Base-by-base conservation (phyloP, 306 rosid genomes). In the Dalbergia cochinchinensis region DNA sequence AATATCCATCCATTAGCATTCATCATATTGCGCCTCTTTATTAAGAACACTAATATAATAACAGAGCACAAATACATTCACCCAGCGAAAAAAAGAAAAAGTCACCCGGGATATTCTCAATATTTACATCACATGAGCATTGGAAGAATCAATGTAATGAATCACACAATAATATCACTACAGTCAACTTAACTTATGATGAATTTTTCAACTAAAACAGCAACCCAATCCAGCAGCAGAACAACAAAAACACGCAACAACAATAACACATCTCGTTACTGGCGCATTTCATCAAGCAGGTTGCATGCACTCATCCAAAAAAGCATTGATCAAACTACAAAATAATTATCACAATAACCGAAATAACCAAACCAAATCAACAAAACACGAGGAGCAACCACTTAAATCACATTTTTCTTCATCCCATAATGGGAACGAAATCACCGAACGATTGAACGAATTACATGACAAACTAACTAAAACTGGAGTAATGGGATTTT, bases 211-310 rank as follows among this genome's bases (percentile, higher is more conserved):
- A 60, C 35, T 12, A 22, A 22, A 35, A 60, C 39, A 11, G 37
- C 65, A 60, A 60, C 22, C 37, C 65, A 60, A 60, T 60, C 37
- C 65, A 60, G 65, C 3, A 26, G 65, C 37, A 60, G 39, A 11
- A 18, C 31, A 57, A 63, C 69, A 15, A 63, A 63, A 16, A 54
- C 20, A 54, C 60, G 44, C 5, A 63, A 39, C 15, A 19, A 14
- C 13, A 34, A 62, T 14, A 9, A 62, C 68, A 2, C 47, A 14
- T 63, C 14, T 35, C 20, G 20, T 62, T 63, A 14, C 6, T 33
- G 47, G 35, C 47, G 69, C 69, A 6, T 35, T 63, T 34, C 47
- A 63, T 34, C 69, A 63, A 63, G 20, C 69, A 63, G 20, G 20
- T 63, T 34, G 45, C 31, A n/a, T 34, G 47, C 69, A 63, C 0